These are phyloP conservation scores for Aspergillus avenaceus DNA, from an alignment of 495 filamentous ascomycete species.

Conservation along the genomic window DNA sequence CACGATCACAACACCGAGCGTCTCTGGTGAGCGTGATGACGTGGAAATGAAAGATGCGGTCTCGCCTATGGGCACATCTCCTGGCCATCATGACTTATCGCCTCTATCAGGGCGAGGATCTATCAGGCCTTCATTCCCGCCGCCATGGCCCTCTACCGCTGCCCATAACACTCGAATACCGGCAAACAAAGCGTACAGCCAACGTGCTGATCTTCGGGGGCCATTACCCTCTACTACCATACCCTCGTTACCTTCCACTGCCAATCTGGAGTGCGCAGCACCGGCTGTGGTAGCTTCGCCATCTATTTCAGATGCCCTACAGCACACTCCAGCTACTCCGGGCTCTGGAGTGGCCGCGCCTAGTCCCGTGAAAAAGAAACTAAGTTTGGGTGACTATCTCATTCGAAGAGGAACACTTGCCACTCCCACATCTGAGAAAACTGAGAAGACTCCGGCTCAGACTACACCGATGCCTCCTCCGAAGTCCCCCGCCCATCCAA, in stretches of 20 bases:
- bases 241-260: constrained; percentile 15
- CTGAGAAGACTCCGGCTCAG: constrained; percentile 35
- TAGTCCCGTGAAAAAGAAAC: constrained; percentile 59
- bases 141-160: constrained; percentile 37
- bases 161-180: constrained; percentile 36
- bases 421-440: constrained; percentile 40
- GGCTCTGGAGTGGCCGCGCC: constrained; percentile 40
- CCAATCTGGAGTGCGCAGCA: constrained; percentile 30
- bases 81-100: constrained; percentile 12
- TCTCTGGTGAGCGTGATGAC: constrained; percentile 22
- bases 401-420: constrained; percentile 43
- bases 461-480: constrained; percentile 21
- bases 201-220: constrained; percentile 31
- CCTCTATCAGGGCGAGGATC: constrained; percentile 17
- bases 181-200: constrained; percentile 15
- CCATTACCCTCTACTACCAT: constrained; percentile 34
- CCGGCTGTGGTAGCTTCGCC: constrained; percentile 31
- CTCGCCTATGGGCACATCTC: constrained; percentile 6
- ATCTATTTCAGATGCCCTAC: constrained; percentile 25
- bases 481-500: constrained; percentile 22
- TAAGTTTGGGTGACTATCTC: constrained; percentile 66
- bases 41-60: constrained; percentile 31
- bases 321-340: constrained; percentile 19
- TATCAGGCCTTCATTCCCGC: constrained; percentile 25
- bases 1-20: constrained; percentile 16